A percentile compares a stretch with the other conserved stretches of the same genome.
phyloP scores from a whole-genome alignment of 805 yeast genomes.

The Candida nemodendra region DNA sequence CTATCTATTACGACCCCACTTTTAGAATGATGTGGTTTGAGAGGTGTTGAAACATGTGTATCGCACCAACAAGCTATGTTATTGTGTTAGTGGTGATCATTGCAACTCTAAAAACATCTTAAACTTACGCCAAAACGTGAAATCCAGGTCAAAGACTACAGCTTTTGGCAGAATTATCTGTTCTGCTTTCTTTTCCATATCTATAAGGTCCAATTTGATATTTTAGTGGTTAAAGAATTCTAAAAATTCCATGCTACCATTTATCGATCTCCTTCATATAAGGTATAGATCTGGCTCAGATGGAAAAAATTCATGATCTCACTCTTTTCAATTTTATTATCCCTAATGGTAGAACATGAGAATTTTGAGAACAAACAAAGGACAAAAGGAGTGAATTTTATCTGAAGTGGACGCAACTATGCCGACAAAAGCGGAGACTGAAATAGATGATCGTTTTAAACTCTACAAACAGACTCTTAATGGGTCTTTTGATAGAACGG shows the following conservation, averaged over 20 bases:
- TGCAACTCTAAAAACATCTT: background rate
- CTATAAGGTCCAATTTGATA: too few species aligned
- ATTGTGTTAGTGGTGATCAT: background rate
- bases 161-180: slow-evolving; percentile 51
- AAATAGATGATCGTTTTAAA: slow-evolving; percentile 4
- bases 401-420: too few species aligned
- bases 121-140: slow-evolving; percentile 69
- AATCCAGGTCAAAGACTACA: slow-evolving; percentile 74
- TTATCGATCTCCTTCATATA: too few species aligned
- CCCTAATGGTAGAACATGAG: too few species aligned
- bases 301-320: too few species aligned
- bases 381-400: too few species aligned
- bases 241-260: too few species aligned
- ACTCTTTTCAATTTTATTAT: too few species aligned
- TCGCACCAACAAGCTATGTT: slow-evolving; percentile 67
- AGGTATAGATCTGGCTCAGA: too few species aligned
- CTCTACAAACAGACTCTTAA: slow-evolving; percentile 12
- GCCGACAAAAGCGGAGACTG: background rate
- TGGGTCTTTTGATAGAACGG: slow-evolving; percentile 20
- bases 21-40: slow-evolving; percentile 32
- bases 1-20: slow-evolving; percentile 46
- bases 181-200: too few species aligned
- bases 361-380: too few species aligned
- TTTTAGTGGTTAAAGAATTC: too few species aligned
- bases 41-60: slow-evolving; percentile 62